These are phyloP conservation scores for Trichoderma sp. DNA, from an alignment of 2,329 filamentous ascomycete genomes.

Conservation along the genomic window DNA sequence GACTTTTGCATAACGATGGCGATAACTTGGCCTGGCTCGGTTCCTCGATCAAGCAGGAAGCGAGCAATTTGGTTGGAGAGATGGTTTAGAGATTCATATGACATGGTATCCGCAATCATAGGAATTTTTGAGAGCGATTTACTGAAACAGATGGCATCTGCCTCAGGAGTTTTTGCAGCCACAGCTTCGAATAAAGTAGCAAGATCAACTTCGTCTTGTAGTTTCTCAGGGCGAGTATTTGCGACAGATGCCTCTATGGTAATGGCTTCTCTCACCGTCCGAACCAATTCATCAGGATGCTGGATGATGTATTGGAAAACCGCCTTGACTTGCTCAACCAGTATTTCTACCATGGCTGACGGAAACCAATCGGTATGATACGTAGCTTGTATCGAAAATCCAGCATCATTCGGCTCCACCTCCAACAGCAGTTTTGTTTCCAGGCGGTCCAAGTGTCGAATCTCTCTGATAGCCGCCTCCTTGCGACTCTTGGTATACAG, in stretches of 20 bases:
- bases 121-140: conserved; percentile 31
- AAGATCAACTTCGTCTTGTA: conserved; percentile 46
- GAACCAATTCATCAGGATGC: conserved; percentile 28
- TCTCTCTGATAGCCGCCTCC: conserved; percentile 49
- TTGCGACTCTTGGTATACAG: conserved; percentile 42
- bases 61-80: conserved; percentile 64
- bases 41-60: conserved; percentile 50
- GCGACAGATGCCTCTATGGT: conserved; percentile 47
- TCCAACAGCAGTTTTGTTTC: conserved; percentile 79
- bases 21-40: conserved; percentile 59
- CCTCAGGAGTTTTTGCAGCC: conserved; percentile 50
- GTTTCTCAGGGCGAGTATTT: conserved; percentile 42
- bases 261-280: conserved; percentile 29
- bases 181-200: conserved; percentile 56
- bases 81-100: conserved; percentile 65
- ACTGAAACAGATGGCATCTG: conserved; percentile 66
- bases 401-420: conserved; percentile 60
- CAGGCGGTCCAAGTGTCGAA: conserved; percentile 66
- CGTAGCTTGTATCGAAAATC: conserved; percentile 48
- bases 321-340: conserved; percentile 63
- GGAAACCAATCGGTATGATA: conserved; percentile 54
- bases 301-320: conserved; percentile 42
- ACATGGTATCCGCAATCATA: conserved; percentile 47
- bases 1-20: conserved; percentile 80
- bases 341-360: conserved; percentile 51